A percentile compares a stretch with the other conserved stretches of the same genome.
phyloP scores from a whole-genome alignment of 116 monocot species.

The Zostera marina region DNA sequence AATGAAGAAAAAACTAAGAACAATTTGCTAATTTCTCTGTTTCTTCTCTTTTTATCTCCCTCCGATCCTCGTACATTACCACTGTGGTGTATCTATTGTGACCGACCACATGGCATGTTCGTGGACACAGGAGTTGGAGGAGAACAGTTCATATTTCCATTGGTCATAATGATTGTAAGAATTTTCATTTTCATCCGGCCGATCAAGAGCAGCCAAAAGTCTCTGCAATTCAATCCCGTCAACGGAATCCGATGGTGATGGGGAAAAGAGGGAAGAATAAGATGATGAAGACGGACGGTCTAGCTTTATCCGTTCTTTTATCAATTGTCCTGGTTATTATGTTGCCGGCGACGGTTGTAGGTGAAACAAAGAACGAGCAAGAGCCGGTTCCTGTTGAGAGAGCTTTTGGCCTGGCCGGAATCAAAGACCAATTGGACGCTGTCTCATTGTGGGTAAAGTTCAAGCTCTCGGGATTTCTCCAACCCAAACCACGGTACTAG shows the following conservation, averaged over 20 bases:
- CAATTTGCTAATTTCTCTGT: too few relatives aligned
- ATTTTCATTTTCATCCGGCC: too few relatives aligned
- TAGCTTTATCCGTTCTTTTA: too few relatives aligned
- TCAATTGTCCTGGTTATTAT: background rate
- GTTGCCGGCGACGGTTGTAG: background rate
- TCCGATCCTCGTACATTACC: too few relatives aligned
- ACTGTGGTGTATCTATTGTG: too few relatives aligned
- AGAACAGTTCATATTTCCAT: background rate
- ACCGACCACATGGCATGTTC: too few relatives aligned
- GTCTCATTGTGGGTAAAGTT: slow-evolving; percentile 2
- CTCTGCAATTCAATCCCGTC: too few relatives aligned
- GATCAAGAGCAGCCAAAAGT: too few relatives aligned
- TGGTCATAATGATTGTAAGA: background rate
- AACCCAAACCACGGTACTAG: background rate
- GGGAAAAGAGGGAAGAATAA: background rate
- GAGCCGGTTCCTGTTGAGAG: slow-evolving; percentile 3
- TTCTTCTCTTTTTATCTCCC: too few relatives aligned
- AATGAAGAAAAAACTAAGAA: too few relatives aligned
- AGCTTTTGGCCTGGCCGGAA: background rate
- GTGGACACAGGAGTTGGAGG: too few relatives aligned
- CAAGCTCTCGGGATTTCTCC: background rate
- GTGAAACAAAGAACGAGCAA: background rate
- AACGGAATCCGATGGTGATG: too few relatives aligned
- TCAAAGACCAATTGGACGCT: background rate
- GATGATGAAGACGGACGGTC: background rate